Evolutionary conservation across 2,329 filamentous ascomycete species (phyloP), one percentile per base, ranked within the genome.

Genomic region (Pseudopyrenochaeta lycopersici): DNA sequence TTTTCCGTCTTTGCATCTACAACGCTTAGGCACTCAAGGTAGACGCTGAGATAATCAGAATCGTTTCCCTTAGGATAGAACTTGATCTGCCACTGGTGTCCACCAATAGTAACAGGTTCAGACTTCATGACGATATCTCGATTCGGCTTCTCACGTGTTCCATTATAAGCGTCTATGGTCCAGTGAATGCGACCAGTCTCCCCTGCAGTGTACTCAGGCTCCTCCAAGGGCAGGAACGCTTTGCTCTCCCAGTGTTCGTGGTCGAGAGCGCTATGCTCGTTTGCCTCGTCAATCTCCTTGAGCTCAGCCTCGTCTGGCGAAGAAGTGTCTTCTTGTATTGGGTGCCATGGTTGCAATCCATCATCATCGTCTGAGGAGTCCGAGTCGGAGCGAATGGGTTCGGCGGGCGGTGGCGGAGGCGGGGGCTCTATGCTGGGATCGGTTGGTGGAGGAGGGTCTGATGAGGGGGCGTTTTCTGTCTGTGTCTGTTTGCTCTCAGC

Each of bases 61-160:
- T 83, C 81, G 63, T 88, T 86, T 17, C 86, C 86, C 39, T 81
- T 80, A 2, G 86, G 86, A 60, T 85, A 88, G 66, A 88, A 85
- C 69, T 88, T 88, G 76, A 88, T 84, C 49, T 82, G 85, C 85
- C 85, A 88, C 67, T 87, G 85, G 56, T 84, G 82, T 17, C 84
- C 85, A 17, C 84, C 86, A 51, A 88, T 77, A 21, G 74, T 80
- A 10, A 85, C 82, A 5, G 80, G 67, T 0, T 80, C 83, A 5
- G 86, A 88, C 27, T 81, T 82, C 81, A 88, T 85, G 58, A 88
- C 76, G 35, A 81, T 78, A 32, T 82, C 80, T 36, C 80, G 80
- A 64, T 88, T 88, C 2, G 85, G 85, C 2, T 81, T 80, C 43
- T 87, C 84, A 45, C 79, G 82, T 11, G 85, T 88, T 43, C 86